Evolutionary conservation across 2,329 filamentous ascomycete species (phyloP).

Genomic region (Microdochium paspali): DNA sequence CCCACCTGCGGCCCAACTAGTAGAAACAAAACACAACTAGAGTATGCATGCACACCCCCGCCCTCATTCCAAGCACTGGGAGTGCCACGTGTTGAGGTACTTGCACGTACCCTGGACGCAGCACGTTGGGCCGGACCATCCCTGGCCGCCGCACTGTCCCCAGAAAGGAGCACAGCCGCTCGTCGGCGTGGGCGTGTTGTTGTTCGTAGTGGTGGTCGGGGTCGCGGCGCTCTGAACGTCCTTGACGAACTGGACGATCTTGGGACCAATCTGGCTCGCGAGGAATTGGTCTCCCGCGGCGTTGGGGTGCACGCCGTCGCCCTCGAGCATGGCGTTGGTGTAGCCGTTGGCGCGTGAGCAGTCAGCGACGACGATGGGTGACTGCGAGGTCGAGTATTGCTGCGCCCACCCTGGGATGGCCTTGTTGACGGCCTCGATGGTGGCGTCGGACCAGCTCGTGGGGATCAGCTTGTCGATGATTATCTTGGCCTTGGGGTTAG

Average conservation of each 20-base stretch:
- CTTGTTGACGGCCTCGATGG: conserved; percentile 22
- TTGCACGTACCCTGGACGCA: conserved; percentile 22
- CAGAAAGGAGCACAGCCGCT: conserved; percentile 16
- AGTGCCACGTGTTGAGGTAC: conserved; percentile 19
- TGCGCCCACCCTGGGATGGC: conserved; percentile 27
- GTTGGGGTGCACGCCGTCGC: conserved; percentile 30
- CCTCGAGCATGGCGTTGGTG: conserved; percentile 14
- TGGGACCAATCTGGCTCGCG: conserved; percentile 18
- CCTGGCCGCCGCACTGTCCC: conserved; percentile 23
- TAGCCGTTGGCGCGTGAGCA: conserved; percentile 12
- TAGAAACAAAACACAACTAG: no score
- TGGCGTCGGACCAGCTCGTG: conserved; percentile 16
- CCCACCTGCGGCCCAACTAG: no score
- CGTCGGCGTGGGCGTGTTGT: background rate
- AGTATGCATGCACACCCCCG: no score
- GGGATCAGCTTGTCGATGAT: conserved; percentile 31
- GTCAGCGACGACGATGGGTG: conserved; percentile 29
- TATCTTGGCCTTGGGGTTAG: conserved; percentile 27
- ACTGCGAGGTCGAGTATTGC: conserved; percentile 22
- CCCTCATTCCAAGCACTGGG: no score
- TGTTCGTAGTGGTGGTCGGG: background rate
- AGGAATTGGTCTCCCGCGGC: conserved; percentile 21
- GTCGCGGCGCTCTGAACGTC: background rate
- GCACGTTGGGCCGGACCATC: conserved; percentile 21
- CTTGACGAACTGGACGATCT: conserved; percentile 19